Percentiles rank a stretch among this genome's conserved stretches.
These are phyloP conservation scores for Schwanniomyces vanrijiae DNA, from an alignment of 805 yeast genomes.

Conservation along the genomic window DNA sequence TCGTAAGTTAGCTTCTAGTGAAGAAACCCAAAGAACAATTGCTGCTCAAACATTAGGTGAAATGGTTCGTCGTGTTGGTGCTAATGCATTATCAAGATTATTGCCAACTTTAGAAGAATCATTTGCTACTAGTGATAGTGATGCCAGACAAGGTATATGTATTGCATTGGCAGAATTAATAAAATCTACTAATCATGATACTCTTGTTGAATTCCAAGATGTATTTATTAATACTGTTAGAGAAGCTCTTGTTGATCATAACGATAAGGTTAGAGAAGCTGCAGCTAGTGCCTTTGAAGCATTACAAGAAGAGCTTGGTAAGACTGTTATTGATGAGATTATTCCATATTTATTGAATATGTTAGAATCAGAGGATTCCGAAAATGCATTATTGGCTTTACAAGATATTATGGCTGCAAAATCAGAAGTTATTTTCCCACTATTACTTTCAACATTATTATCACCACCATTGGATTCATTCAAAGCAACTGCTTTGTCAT, in stretches of 20 bases:
- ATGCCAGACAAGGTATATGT: conserved; percentile 94
- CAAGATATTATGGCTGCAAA: conserved; percentile 90
- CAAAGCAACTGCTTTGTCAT: conserved; percentile 85
- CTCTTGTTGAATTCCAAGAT: conserved; percentile 63
- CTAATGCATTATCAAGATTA: conserved; percentile 77
- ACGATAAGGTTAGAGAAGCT: conserved; percentile 76
- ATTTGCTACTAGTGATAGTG: conserved; percentile 61
- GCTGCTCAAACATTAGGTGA: conserved; percentile 96
- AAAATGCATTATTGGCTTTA: conserved; percentile 80
- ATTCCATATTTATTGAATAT: conserved; percentile 77
- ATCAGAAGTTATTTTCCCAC: conserved; percentile 90
- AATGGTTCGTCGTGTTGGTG: conserved; percentile 89
- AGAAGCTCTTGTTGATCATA: conserved; percentile 73
- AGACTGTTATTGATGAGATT: conserved; percentile 82
- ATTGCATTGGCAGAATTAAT: conserved; percentile 86
- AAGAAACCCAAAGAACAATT: conserved; percentile 74
- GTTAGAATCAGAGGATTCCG: conserved; percentile 59
- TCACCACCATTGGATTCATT: conserved; percentile 77
- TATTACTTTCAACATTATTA: conserved; percentile 81
- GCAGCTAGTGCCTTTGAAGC: conserved; percentile 91
- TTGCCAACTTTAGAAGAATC: conserved; percentile 81
- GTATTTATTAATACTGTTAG: conserved; percentile 74
- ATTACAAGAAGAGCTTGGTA: conserved; percentile 79
- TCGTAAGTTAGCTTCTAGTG: conserved; percentile 77
- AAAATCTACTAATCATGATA: conserved; percentile 64